These are phyloP conservation scores for Talaromyces liani DNA, from an alignment of 495 filamentous ascomycete species.

Conservation along the genomic window DNA sequence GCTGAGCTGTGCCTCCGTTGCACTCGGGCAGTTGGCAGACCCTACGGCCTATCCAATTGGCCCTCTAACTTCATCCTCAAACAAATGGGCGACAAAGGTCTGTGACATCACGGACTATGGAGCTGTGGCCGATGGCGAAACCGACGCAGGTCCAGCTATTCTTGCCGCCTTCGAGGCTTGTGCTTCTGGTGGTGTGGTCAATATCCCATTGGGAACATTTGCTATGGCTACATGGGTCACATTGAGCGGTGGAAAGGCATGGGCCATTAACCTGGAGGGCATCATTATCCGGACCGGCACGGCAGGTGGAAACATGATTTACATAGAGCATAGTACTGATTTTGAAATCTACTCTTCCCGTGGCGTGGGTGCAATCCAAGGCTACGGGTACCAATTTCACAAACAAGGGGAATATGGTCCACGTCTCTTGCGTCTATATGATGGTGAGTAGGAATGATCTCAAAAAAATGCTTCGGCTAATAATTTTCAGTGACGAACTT, in stretches of 20 bases:
- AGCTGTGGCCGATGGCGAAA: slow-evolving; percentile 16
- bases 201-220: slow-evolving; percentile 15
- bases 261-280: slow-evolving; percentile 28
- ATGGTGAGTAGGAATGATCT: slow-evolving; percentile 19
- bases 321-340: slow-evolving; percentile 19
- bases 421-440: slow-evolving; percentile 23
- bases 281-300: slow-evolving; percentile 26
- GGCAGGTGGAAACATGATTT: slow-evolving; percentile 32
- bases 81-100: slow-evolving; percentile 15
- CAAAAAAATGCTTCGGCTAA: not conserved
- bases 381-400: slow-evolving; percentile 27
- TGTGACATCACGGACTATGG: slow-evolving; percentile 21
- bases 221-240: slow-evolving; percentile 27
- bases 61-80: slow-evolving; percentile 13
- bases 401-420: slow-evolving; percentile 18
- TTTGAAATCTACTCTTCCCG: slow-evolving; percentile 21
- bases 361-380: slow-evolving; percentile 21
- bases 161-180: slow-evolving; percentile 21
- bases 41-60: slow-evolving; percentile 7
- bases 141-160: slow-evolving; percentile 24
- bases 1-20: not conserved
- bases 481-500: slow-evolving; percentile 18
- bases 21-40: slow-evolving; percentile 4
- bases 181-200: slow-evolving; percentile 25
- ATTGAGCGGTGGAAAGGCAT: slow-evolving; percentile 20